phyloP scores from a whole-genome alignment of 495 filamentous ascomycete genomes.

The Neurospora discreta region DNA sequence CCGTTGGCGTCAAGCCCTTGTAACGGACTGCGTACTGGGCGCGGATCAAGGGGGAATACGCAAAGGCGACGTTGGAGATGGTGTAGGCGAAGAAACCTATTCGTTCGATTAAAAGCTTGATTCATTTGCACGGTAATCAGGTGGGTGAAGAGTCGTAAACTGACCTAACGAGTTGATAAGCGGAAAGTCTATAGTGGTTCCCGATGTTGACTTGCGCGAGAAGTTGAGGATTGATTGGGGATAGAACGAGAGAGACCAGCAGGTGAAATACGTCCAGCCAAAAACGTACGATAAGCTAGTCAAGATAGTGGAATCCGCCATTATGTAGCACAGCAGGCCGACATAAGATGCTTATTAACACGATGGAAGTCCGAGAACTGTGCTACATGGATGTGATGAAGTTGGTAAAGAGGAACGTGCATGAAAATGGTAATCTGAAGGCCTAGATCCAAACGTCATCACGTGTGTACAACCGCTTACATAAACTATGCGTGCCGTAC shows the following conservation, averaged over 20 bases:
- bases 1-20: conserved; percentile 60
- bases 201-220: conserved; percentile 60
- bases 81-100: conserved; percentile 62
- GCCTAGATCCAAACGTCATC: neutral
- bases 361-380: neutral
- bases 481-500: neutral
- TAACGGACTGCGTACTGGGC: conserved; percentile 78
- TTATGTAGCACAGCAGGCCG: neutral
- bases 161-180: conserved; percentile 66
- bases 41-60: conserved; percentile 67
- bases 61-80: conserved; percentile 58
- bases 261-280: conserved; percentile 53
- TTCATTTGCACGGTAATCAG: neutral
- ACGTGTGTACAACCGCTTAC: neutral
- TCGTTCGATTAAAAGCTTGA: neutral
- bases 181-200: conserved; percentile 79
- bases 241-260: conserved; percentile 86
- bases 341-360: neutral
- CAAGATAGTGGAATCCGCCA: conserved; percentile 5
- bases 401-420: neutral
- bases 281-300: conserved; percentile 38
- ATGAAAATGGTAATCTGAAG: neutral
- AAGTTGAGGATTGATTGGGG: conserved; percentile 76
- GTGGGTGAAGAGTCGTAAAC: conserved; percentile 16
- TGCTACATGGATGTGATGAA: neutral